Evolutionary conservation across 495 filamentous ascomycete genomes (phyloP).

Genomic region (Aspergillus ostianus): DNA sequence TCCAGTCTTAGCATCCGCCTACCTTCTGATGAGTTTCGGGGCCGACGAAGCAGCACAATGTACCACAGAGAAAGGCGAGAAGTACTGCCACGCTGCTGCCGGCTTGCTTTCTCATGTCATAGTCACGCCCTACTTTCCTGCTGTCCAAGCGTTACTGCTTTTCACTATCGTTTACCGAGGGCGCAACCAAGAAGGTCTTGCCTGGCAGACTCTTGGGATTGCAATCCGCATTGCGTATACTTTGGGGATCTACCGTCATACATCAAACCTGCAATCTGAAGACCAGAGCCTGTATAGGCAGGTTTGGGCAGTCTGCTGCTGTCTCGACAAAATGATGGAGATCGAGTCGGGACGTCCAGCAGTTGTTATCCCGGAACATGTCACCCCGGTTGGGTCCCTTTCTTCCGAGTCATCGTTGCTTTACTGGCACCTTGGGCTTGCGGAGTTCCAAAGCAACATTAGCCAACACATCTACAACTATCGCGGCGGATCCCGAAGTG

Average conservation of each 20-base stretch:
- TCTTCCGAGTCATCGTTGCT: constrained; percentile 3
- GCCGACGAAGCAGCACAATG: constrained; percentile 8
- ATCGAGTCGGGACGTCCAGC: constrained; percentile 13
- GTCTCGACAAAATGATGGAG: constrained; percentile 16
- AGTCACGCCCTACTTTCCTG: constrained; percentile 12
- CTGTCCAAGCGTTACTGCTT: constrained; percentile 14
- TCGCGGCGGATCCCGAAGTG: background rate
- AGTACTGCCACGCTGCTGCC: constrained; percentile 14
- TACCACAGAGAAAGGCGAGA: constrained; percentile 12
- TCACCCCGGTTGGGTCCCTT: background rate
- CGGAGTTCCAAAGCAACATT: constrained; percentile 15
- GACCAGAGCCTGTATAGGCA: background rate
- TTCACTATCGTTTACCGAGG: constrained; percentile 14
- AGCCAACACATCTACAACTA: constrained; percentile 17
- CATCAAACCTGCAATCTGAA: background rate
- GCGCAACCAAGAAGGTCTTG: constrained; percentile 16
- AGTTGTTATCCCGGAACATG: background rate
- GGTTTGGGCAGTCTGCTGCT: constrained; percentile 16
- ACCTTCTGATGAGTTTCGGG: constrained; percentile 15
- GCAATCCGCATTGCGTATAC: constrained; percentile 17
- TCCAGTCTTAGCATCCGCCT: constrained; percentile 7
- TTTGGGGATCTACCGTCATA: constrained; percentile 10
- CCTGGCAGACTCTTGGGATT: constrained; percentile 17
- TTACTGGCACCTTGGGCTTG: constrained; percentile 14
- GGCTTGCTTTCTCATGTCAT: constrained; percentile 14